Conservation (phyloP, 768 basidiomycete species). For the Mycena polygramma region DNA sequence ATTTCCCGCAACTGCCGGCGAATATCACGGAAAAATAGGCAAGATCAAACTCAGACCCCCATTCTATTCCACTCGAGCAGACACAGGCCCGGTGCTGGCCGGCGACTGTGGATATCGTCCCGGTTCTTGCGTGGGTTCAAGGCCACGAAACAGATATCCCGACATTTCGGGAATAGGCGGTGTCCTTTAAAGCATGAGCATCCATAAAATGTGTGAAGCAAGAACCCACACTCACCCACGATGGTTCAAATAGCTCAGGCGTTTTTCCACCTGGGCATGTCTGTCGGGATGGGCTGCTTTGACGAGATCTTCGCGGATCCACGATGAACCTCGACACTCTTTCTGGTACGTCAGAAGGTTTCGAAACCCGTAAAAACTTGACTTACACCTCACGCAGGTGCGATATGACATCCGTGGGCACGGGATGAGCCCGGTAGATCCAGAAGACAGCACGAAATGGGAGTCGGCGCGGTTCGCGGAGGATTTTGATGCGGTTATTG, state of each 20-base stretch:
- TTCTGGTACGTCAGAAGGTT: neutral
- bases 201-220: too few relatives aligned
- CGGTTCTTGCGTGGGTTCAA: too few relatives aligned
- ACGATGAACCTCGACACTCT: neutral
- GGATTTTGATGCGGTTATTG: neutral
- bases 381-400: neutral
- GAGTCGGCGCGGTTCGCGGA: slow-evolving; percentile 1
- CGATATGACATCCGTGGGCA: neutral
- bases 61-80: too few relatives aligned
- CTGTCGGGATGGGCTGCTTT: neutral
- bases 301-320: neutral
- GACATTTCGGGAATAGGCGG: too few relatives aligned
- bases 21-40: too few relatives aligned
- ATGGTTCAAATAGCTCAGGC: neutral
- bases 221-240: too few relatives aligned
- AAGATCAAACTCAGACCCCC: too few relatives aligned
- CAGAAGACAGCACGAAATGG: neutral
- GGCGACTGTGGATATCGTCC: too few relatives aligned
- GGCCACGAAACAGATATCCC: too few relatives aligned
- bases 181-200: too few relatives aligned
- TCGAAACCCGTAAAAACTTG: neutral
- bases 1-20: too few relatives aligned
- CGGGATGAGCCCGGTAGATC: neutral
- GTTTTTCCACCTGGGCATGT: neutral
- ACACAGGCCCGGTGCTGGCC: too few relatives aligned